Base-by-base conservation (phyloP, 139 green algal genomes). In the Coccomyxa sp. region DNA sequence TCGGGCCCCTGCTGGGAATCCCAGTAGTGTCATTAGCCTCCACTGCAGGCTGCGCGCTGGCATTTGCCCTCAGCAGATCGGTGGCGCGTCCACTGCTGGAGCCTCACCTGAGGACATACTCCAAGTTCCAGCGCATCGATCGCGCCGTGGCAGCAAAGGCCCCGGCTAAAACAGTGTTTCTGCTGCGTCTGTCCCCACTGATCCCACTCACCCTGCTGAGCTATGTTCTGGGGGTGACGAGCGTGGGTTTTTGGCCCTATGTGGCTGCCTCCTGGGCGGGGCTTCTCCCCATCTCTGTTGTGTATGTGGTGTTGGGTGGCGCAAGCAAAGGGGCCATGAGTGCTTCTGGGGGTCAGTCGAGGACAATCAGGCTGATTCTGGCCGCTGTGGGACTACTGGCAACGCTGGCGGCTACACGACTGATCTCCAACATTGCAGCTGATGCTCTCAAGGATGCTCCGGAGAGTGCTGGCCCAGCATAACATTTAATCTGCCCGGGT, bases 271-370 rank as follows among this genome's bases (percentile, higher is more conserved):
- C 93, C 0, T 97, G 94, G 94, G 67, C 81, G 10, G 94, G 94
- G 27, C 96, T 96, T 91, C 85, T 98, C 80, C 94, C 94, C 13
- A 93, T 87, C 74, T 95, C 93, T 0, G 91, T 95, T 79, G 94
- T 94, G 0, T 97, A 95, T 81, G 94, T 97, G 57, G 91, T 89
- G 60, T 76, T 95, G 0, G 94, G 94, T 0, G 88, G 82, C 0
- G 86, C 89, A 10, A 90, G 93, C 1, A 85, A 82, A 23, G 91
- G 90, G 21, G 90, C 92, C 1, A 84, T 88, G 23, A 83, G 90
- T 10, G 93, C 89, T 21, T 90, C 85, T 13, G 83, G 80, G 21
- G 82, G 59, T 25, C 25, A 25, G 23, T 59, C 87, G 13, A 57
- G 82, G 28, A 58, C 80, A 0, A 28, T 87, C 10, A 86, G 91